These are phyloP conservation scores for Rachicladosporium sp. DNA, from an alignment of 2,329 filamentous ascomycete genomes.

Conservation along the genomic window DNA sequence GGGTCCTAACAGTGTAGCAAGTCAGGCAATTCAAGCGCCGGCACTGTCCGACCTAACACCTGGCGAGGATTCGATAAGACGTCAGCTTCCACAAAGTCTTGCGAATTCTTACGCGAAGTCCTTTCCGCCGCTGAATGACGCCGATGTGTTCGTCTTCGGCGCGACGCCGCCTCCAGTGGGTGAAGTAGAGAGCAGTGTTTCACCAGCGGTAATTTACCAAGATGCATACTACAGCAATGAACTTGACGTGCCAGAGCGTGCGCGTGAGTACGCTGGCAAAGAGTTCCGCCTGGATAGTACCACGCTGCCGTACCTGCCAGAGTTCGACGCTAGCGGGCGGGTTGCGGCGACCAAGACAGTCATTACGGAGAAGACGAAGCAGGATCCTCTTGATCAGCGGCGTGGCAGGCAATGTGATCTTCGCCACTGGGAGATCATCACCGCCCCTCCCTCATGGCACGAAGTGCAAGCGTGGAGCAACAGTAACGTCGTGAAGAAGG, in stretches of 20 bases:
- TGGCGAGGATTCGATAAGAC: slow-evolving; percentile 18
- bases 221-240: slow-evolving; percentile 78
- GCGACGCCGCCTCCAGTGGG: slow-evolving; percentile 29
- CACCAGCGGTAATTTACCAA: slow-evolving; percentile 64
- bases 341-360: slow-evolving; percentile 48
- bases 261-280: slow-evolving; percentile 74
- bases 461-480: slow-evolving; percentile 62
- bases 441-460: slow-evolving; percentile 53
- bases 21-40: too few species aligned
- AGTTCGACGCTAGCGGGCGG: slow-evolving; percentile 39
- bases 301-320: slow-evolving; percentile 65
- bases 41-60: too few species aligned
- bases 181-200: slow-evolving; percentile 45
- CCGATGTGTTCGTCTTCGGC: slow-evolving; percentile 23
- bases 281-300: slow-evolving; percentile 69
- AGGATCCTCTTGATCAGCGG: slow-evolving; percentile 39
- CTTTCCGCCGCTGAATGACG: slow-evolving; percentile 10
- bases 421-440: slow-evolving; percentile 64
- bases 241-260: slow-evolving; percentile 63
- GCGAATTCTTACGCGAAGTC: slow-evolving; percentile 12
- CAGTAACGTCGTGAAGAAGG: slow-evolving; percentile 16
- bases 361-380: slow-evolving; percentile 41
- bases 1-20: too few species aligned
- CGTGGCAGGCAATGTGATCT: slow-evolving; percentile 49
- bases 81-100: neutral